These are phyloP conservation scores for Pseudogymnoascus sp. DNA, from an alignment of 2,329 filamentous ascomycete species.

Conservation along the genomic window DNA sequence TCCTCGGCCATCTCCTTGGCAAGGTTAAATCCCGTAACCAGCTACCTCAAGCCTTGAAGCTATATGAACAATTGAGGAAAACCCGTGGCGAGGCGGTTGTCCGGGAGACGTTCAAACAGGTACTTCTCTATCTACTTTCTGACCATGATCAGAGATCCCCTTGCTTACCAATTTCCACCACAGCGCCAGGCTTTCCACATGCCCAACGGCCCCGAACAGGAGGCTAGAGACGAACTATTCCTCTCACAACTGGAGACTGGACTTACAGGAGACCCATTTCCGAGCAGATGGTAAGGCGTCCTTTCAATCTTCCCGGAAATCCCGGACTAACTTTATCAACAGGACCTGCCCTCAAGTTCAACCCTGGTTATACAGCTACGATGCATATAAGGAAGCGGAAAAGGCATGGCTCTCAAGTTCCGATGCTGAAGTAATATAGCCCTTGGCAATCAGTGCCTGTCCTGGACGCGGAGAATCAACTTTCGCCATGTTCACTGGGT, in stretches of 20 bases:
- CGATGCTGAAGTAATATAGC: conserved; percentile 29
- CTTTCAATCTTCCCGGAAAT: not conserved
- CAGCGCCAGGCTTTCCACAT: conserved; percentile 8
- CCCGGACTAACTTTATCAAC: not conserved
- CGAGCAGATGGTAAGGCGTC: not conserved
- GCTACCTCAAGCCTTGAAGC: conserved; percentile 16
- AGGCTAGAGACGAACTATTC: conserved; percentile 7
- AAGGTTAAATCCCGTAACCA: conserved; percentile 35
- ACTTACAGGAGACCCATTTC: not conserved
- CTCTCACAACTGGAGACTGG: not conserved
- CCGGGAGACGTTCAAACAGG: not conserved
- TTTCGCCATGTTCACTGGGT: conserved; percentile 17
- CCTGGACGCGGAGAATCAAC: conserved; percentile 26
- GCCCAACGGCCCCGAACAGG: conserved; percentile 9
- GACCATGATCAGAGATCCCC: not conserved
- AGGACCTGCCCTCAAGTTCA: not conserved
- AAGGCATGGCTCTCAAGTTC: not conserved
- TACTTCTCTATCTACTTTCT: not conserved
- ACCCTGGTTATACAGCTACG: not conserved
- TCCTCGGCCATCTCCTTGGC: conserved; percentile 46
- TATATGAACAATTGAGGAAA: conserved; percentile 44
- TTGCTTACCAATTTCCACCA: not conserved
- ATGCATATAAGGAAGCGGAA: not conserved
- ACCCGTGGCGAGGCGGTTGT: conserved; percentile 41
- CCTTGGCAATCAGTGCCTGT: conserved; percentile 23